Evolutionary conservation across 306 rosid genomes (phyloP), one percentile per base, ranked within the genome.

Genomic region (Canavalia gladiata): DNA sequence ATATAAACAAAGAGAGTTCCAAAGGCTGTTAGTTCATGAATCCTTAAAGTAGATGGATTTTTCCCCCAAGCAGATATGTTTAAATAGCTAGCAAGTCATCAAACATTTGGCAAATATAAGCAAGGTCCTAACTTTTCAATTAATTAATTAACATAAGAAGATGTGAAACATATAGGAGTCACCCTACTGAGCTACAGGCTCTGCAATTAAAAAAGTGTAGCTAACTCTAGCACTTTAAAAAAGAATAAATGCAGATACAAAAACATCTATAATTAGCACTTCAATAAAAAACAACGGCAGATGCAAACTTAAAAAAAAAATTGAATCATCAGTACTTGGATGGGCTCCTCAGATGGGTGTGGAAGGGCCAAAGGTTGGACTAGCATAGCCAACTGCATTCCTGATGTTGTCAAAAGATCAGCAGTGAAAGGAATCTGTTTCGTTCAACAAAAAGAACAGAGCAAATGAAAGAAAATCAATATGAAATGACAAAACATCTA

Each of bases 351-450:
- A 56, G 97, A 90, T 52, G 93, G 90, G 88, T 95, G 99, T 82
- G 95, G 94, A 89, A 95, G 94, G 81, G 97, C 94, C 87, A 95
- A 88, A 46, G 99, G 99, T 81, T 95, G 98, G 84, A 95, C 97
- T 87, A 93, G 72, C 93, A 93, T 86, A 85, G 99, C 96, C 82
- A 95, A 88, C 58, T 93, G 98, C 99, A 95, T 93, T 77, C 98
- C 99, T 75, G 99, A 93, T 72, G 98, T 93, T 86, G 89, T 57
- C 90, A 95, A 85, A 76, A 95, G 94, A 83, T 95, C 98, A 80
- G 91, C 87, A 35, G 99, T 93, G 89, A 90, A 90, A 60, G 99
- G 98, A 79, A 93, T 84, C 99, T 95, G 91, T 51, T 81, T 56
- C 83, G 64, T 80, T 46, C 75, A 83, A 75, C 55, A 70, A 58